Base-by-base conservation (phyloP, 441 rosid genomes). In the Corymbia citriodora region DNA sequence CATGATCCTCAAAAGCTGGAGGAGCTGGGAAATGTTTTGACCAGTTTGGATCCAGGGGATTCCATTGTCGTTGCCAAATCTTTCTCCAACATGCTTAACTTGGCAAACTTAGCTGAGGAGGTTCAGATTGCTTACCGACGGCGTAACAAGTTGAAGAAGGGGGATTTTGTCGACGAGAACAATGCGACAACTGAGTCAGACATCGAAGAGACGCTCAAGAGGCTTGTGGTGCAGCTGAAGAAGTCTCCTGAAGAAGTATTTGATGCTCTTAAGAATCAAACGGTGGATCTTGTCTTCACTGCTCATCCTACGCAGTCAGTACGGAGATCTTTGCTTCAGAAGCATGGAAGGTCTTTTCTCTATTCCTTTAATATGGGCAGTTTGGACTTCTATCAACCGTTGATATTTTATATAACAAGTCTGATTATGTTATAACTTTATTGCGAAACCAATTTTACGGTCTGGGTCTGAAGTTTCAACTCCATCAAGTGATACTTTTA, bases 221-320 rank as follows among this genome's bases (percentile, higher is more conserved):
- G 96, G 89, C 99, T 98, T 57, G 99, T 97, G 45, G 90, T 90
- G 53, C 95, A 97, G 74, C 89, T 98, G 50, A 96, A 96, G 59
- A 98, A 97, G 94, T 95, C 99, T 55, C 99, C 99, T 19, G 94
- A 95, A 92, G 98, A 97, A 93, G 95, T 98, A 90, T 97, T 97
- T 81, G 98, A 97, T 91, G 99, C 99, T 79, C 92, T 98, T 85
- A 98, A 97, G 95, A 97, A 97, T 89, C 99, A 98, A 93, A 98
- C 99, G 68, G 99, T 98, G 55, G 99, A 97, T 94, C 94, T 98
- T 92, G 99, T 98, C 92, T 93, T 98, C n/a, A 98, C 99, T 92
- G 99, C 99, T 88, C 99, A 98, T 91, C 99, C 99, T 89, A 98
- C 99, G 59, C 99, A 98, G 90, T 97, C 99, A 40, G 96, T 98